A percentile compares a stretch with the other conserved stretches of the same genome.
These are phyloP conservation scores for Plasmodium reichenowi DNA, from an alignment of 169 alveolate species.

Conservation along the genomic window DNA sequence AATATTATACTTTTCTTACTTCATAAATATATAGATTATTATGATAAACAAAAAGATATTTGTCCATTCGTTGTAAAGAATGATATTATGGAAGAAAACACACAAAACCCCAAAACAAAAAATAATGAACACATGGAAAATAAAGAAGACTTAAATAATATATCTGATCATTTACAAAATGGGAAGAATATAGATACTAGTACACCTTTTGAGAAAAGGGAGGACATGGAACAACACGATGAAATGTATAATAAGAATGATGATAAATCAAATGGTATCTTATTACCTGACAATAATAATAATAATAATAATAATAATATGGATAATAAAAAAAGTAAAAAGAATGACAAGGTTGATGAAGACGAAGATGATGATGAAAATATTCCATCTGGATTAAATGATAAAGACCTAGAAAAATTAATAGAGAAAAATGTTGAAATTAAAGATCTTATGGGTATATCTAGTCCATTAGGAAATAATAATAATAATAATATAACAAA, in stretches of 20 bases:
- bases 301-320: not conserved
- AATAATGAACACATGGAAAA: too few relatives aligned
- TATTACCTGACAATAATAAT: not conserved
- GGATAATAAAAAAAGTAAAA: not conserved
- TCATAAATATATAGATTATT: constrained; percentile 48
- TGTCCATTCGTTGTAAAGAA: not conserved
- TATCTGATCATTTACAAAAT: too few relatives aligned
- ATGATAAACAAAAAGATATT: constrained; percentile 20
- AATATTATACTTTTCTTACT: constrained; percentile 65
- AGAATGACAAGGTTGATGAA: not conserved
- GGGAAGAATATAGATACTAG: too few relatives aligned
- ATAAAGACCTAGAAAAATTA: not conserved
- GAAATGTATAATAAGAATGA: not conserved
- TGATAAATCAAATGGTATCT: not conserved
- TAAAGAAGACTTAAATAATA: too few relatives aligned
- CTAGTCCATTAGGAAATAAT: constrained; percentile 17
- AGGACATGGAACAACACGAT: not conserved
- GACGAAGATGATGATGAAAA: not conserved
- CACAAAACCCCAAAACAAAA: too few relatives aligned
- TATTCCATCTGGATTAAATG: not conserved
- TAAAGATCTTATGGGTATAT: constrained; percentile 26
- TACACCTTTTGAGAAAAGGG: constrained; percentile 12
- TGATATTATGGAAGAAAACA: not conserved
- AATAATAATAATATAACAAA: not conserved
- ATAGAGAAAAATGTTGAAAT: constrained; percentile 31